phyloP scores from a whole-genome alignment of 192 early-diverging fungal species.

The Rhizophagus clarus region DNA sequence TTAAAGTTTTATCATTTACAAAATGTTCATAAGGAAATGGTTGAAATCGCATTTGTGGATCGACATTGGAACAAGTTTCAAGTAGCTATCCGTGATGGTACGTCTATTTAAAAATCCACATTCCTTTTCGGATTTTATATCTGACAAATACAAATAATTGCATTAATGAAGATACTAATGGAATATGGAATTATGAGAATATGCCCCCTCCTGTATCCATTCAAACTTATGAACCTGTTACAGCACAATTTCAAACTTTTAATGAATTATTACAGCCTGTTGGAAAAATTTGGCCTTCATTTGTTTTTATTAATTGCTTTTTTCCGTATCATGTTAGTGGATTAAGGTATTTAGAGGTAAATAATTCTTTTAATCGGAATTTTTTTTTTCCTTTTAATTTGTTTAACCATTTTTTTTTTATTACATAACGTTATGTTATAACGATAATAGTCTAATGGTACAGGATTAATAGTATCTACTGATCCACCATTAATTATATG shows the following conservation, averaged over 20 bases:
- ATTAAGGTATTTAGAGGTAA: slow-evolving; percentile 61
- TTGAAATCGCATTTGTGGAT: slow-evolving; percentile 84
- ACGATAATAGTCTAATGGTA: slow-evolving; percentile 61
- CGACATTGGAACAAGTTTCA: slow-evolving; percentile 86
- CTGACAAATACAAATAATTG: neutral
- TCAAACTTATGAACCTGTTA: slow-evolving; percentile 53
- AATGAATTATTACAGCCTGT: slow-evolving; percentile 74
- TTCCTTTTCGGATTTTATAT: neutral
- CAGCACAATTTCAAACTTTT: slow-evolving; percentile 71
- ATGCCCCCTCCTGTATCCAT: slow-evolving; percentile 62
- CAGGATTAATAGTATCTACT: slow-evolving; percentile 77
- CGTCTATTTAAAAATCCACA: neutral
- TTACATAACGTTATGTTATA: no score
- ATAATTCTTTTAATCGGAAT: no score
- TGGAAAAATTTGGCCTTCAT: slow-evolving; percentile 70
- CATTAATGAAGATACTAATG: slow-evolving; percentile 58
- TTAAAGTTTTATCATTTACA: slow-evolving; percentile 73
- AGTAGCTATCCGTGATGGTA: slow-evolving; percentile 75
- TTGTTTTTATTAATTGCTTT: slow-evolving; percentile 80
- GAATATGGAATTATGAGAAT: slow-evolving; percentile 78
- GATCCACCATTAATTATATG: slow-evolving; percentile 80
- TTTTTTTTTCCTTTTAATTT: neutral
- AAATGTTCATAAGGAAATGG: slow-evolving; percentile 78
- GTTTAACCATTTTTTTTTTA: neutral
- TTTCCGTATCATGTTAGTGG: slow-evolving; percentile 79